A percentile compares a stretch with the other conserved stretches of the same genome.
Conservation (phyloP, 1,284 basidiomycete species). For the Tylopilus sp. region DNA sequence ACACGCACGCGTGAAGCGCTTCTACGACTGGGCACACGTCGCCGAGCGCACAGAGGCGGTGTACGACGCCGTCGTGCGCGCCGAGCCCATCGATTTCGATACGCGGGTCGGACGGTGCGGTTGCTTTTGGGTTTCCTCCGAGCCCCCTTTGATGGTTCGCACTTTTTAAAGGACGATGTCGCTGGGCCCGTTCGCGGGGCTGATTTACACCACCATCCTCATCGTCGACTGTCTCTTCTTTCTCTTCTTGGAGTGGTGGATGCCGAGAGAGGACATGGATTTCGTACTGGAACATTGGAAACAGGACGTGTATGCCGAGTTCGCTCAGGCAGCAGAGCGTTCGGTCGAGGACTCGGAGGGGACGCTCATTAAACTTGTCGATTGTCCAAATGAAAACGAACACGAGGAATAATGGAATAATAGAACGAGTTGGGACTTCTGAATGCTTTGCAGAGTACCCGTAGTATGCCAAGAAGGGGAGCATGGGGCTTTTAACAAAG, state of each 20-base stretch:
- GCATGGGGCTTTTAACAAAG: conserved; percentile 4
- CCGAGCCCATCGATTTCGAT: conserved; percentile 60
- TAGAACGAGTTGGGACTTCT: conserved; percentile 2
- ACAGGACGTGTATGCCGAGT: conserved; percentile 34
- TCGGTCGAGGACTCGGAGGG: neutral
- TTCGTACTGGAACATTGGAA: conserved; percentile 54
- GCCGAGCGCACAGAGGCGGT: conserved; percentile 80
- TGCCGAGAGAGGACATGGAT: conserved; percentile 67
- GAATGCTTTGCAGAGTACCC: neutral
- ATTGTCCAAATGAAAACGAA: conserved; percentile 12
- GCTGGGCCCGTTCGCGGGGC: conserved; percentile 70
- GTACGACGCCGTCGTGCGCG: conserved; percentile 66
- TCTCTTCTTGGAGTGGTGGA: conserved; percentile 70
- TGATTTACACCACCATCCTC: conserved; percentile 76
- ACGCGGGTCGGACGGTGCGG: conserved; percentile 68
- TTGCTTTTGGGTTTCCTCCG: too few relatives aligned
- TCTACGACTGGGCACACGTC: conserved; percentile 90
- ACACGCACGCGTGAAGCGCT: conserved; percentile 71
- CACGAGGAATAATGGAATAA: conserved; percentile 24
- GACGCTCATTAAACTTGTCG: neutral
- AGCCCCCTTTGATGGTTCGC: too few relatives aligned
- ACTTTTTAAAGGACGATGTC: conserved; percentile 50
- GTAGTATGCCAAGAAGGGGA: conserved; percentile 2
- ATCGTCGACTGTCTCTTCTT: conserved; percentile 81
- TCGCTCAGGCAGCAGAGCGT: conserved; percentile 13